Base-by-base conservation (phyloP, 139 green algal species). In the Cymbomonas tetramitiformis region DNA sequence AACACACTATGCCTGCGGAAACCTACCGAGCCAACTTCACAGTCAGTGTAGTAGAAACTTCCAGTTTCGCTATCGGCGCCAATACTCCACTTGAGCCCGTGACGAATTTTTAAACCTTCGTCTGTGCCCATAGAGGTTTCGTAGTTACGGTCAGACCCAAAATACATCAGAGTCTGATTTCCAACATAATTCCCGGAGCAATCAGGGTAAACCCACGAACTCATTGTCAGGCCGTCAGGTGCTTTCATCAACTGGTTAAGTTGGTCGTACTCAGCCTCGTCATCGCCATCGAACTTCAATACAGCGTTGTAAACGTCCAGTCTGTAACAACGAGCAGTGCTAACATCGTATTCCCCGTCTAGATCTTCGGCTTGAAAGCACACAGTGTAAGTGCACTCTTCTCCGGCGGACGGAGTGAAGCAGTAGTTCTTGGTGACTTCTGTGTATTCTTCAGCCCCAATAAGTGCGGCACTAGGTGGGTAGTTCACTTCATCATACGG, bases 401-500 rank as follows among this genome's bases (percentile, higher is more conserved):
- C 59, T 15, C 23, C 34, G 28, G 29, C 30, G 34, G 24, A 8
- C n/a, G 59, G 59, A 23, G 59, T 55, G 33, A 67, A 67, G 59
- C 49, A 61, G 26, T 33, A 67, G 12, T 51, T 25, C 33, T 51
- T 49, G 19, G 38, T 26, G 15, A 61, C 23, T 6, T 48, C 49
- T 48, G 53, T 40, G 34, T n/a, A 48, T 26, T 34, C 29, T 4
- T 26, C 46, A 10, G 19, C 10, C 8, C 9, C 12, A 7, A 49
- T 15, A 18, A 57, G n/a, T n/a, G 29, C 19, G 12, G 29, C 41
- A 21, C 9, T 38, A 18, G 59, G n/a, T 3, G 59, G 59, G 39
- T 61, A 67, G 59, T 67, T 67, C 49, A 67, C 60, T 39, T 67
- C 51, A 28, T 60, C 49, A 50, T 62, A 67, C 23, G 59, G 59